Percentiles rank a stretch among this genome's conserved stretches.
Evolutionary conservation across 2,329 filamentous ascomycete species (phyloP).

Genomic region (Massarina eburnea): DNA sequence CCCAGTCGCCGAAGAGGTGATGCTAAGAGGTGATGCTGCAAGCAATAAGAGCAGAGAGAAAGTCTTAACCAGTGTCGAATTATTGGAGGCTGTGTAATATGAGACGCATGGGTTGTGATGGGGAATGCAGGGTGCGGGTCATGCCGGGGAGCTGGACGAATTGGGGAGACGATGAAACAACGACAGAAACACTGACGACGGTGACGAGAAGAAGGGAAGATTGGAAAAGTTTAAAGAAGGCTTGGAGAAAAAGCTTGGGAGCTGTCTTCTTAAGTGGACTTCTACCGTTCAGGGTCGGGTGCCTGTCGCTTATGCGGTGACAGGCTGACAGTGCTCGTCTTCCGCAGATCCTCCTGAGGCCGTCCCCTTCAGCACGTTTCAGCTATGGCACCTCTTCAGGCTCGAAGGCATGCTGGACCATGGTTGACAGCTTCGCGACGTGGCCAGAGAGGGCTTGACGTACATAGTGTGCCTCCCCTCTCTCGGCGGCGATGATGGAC

Average conservation of each 20-base stretch:
- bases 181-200: slow-evolving; percentile 4
- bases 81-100: slow-evolving; percentile 22
- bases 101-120: slow-evolving; percentile 11
- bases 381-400: not conserved
- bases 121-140: slow-evolving; percentile 4
- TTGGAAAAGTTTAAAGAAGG: slow-evolving; percentile 6
- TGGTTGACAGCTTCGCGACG: too few relatives aligned
- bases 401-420: too few relatives aligned
- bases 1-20: not conserved
- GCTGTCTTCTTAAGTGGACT: slow-evolving; percentile 6
- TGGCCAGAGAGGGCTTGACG: too few relatives aligned
- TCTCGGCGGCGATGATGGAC: too few relatives aligned
- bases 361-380: not conserved
- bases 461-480: too few relatives aligned
- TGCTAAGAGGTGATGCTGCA: not conserved
- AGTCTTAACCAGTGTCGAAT: too few relatives aligned
- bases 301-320: slow-evolving; percentile 11
- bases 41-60: not conserved
- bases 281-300: slow-evolving; percentile 3
- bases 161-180: slow-evolving; percentile 15
- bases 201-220: slow-evolving; percentile 4
- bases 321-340: not conserved
- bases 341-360: slow-evolving; percentile 10
- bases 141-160: slow-evolving; percentile 8
- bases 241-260: slow-evolving; percentile 21